Evolutionary conservation across 805 yeast species (phyloP).

Genomic region (Isabelozyma heimii): DNA sequence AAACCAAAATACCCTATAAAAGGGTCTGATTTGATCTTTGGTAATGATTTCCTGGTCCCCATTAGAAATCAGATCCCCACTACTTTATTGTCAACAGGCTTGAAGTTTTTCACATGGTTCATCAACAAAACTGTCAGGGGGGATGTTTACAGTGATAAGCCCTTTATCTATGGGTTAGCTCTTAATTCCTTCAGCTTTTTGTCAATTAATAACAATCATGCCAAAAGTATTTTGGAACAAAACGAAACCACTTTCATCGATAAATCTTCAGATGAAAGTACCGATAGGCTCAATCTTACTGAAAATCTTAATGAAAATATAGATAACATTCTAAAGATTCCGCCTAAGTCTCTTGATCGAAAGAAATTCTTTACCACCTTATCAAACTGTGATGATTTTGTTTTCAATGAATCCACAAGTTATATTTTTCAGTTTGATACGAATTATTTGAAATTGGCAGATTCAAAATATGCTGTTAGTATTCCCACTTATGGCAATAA

Average conservation of each 20-base stretch:
- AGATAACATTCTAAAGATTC: constrained; percentile 25
- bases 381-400: constrained; percentile 36
- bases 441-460: constrained; percentile 48
- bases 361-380: constrained; percentile 42
- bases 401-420: constrained; percentile 31
- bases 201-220: constrained; percentile 16
- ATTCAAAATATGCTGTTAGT: constrained; percentile 48
- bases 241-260: background rate
- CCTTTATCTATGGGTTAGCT: constrained; percentile 62
- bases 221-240: background rate
- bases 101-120: constrained; percentile 52
- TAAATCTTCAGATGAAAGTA: background rate
- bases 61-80: constrained; percentile 58
- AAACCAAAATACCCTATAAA: constrained; percentile 41
- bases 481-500: constrained; percentile 48
- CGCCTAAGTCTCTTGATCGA: constrained; percentile 33
- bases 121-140: constrained; percentile 67
- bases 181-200: constrained; percentile 55
- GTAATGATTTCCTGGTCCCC: constrained; percentile 65
- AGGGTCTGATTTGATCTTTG: constrained; percentile 60
- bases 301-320: constrained; percentile 24
- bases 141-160: constrained; percentile 58
- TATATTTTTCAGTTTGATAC: constrained; percentile 57
- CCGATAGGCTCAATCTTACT: constrained; percentile 7
- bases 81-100: constrained; percentile 44